A percentile compares a stretch with the other conserved stretches of the same genome.
phyloP scores from a whole-genome alignment of 257 asterid species.

The Hygrophila difformis region DNA sequence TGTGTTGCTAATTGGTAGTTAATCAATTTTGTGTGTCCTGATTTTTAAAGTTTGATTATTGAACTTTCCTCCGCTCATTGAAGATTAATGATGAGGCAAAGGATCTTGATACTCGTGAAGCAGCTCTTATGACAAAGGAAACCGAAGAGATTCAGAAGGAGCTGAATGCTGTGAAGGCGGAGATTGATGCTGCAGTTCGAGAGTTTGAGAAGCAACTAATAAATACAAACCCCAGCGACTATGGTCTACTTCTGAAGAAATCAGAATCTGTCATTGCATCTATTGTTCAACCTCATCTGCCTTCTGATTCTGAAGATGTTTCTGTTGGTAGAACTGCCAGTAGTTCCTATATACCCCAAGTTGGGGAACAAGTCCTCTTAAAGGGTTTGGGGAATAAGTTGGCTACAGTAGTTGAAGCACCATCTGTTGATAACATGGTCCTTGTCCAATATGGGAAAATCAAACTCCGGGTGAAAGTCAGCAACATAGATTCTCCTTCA shows the following conservation, averaged over 20 bases:
- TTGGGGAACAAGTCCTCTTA: conserved; percentile 62
- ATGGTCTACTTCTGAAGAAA: conserved; percentile 48
- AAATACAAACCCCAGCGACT: conserved; percentile 28
- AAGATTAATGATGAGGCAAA: conserved; percentile 67
- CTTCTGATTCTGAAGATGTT: conserved; percentile 24
- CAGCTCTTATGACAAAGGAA: conserved; percentile 70
- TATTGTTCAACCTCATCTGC: conserved; percentile 53
- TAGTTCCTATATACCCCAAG: conserved; percentile 37
- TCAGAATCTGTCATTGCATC: conserved; percentile 59
- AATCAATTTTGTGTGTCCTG: not conserved
- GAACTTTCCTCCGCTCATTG: conserved; percentile 12
- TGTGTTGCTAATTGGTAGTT: no score
- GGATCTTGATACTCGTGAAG: conserved; percentile 69
- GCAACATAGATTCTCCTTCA: conserved; percentile 34
- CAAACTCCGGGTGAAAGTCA: conserved; percentile 40
- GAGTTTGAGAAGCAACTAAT: conserved; percentile 62
- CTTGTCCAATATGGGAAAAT: conserved; percentile 86
- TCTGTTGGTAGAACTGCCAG: conserved; percentile 22
- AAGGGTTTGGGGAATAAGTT: conserved; percentile 62
- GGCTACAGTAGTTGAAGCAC: conserved; percentile 79
- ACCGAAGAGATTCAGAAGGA: conserved; percentile 46
- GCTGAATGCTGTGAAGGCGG: conserved; percentile 36
- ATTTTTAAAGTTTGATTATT: conserved; percentile 3
- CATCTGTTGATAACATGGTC: conserved; percentile 61
- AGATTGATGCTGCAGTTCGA: conserved; percentile 48